Conservation (phyloP, 2,329 filamentous ascomycete species). For the Lasiodiplodia theobromae region DNA sequence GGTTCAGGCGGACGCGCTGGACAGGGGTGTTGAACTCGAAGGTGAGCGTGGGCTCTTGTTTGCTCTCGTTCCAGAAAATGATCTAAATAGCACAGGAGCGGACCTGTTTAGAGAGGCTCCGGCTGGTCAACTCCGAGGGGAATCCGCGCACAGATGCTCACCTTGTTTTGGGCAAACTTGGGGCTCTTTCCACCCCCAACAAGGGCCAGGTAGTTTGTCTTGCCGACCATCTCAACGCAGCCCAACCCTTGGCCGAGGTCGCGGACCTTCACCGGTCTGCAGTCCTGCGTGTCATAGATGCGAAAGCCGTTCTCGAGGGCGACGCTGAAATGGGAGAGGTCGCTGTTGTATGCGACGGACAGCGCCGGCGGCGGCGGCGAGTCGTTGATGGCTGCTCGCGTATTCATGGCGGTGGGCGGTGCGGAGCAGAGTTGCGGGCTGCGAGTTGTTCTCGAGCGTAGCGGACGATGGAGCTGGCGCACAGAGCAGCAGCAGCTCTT, state of each 20-base stretch:
- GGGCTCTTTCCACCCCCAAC: slow-evolving; percentile 87
- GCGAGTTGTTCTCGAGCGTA: not conserved
- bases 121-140: slow-evolving; percentile 25
- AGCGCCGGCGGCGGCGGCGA: slow-evolving; percentile 77
- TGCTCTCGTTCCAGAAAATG: slow-evolving; percentile 90
- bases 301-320: slow-evolving; percentile 87
- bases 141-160: slow-evolving; percentile 37
- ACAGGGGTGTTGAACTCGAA: slow-evolving; percentile 83
- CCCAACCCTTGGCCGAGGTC: slow-evolving; percentile 72
- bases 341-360: slow-evolving; percentile 84
- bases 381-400: slow-evolving; percentile 82
- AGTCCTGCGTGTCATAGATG: slow-evolving; percentile 44
- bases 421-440: not conserved
- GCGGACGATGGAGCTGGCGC: slow-evolving; percentile 3
- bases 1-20: slow-evolving; percentile 78
- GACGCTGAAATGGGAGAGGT: slow-evolving; percentile 84
- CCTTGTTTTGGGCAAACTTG: slow-evolving; percentile 88
- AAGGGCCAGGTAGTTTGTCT: slow-evolving; percentile 84
- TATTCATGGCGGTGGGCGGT: slow-evolving; percentile 73
- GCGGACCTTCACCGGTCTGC: slow-evolving; percentile 42
- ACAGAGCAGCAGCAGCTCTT: not conserved
- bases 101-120: slow-evolving; percentile 16
- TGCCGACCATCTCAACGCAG: slow-evolving; percentile 84
- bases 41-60: slow-evolving; percentile 75
- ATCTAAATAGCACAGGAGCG: slow-evolving; percentile 56